These are phyloP conservation scores for Arabidopsis arenosa DNA, from an alignment of 345 rosid genomes.

Conservation along the genomic window DNA sequence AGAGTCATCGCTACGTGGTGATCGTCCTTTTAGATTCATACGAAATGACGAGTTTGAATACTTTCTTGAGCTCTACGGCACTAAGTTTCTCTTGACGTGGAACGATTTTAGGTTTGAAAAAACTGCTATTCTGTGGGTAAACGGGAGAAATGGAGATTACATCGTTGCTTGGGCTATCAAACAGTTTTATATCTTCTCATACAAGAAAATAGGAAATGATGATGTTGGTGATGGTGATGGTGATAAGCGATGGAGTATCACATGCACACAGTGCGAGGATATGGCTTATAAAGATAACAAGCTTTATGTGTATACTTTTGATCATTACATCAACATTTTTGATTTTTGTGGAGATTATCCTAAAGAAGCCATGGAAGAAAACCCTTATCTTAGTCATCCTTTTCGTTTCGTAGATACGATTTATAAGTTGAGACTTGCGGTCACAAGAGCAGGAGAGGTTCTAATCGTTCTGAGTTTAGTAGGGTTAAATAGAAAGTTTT, in stretches of 20 bases:
- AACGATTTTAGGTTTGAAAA: constrained; percentile 16
- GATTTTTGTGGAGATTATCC: constrained; percentile 19
- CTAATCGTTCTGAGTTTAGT: constrained; percentile 12
- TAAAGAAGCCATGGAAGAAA: neutral
- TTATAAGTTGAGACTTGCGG: neutral
- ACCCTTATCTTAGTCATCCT: constrained; percentile 32
- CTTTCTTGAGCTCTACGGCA: constrained; percentile 36
- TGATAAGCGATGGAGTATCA: constrained; percentile 28
- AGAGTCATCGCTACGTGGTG: constrained; percentile 16
- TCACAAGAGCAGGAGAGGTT: constrained; percentile 22
- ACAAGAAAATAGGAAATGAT: constrained; percentile 15
- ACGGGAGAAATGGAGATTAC: constrained; percentile 32
- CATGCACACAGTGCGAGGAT: constrained; percentile 38
- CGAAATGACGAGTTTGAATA: neutral
- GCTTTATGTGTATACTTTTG: constrained; percentile 29
- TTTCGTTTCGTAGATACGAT: constrained; percentile 10
- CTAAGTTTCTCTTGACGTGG: constrained; percentile 20
- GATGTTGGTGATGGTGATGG: constrained; percentile 12
- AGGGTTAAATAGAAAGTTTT: constrained; percentile 8
- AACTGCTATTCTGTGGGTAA: constrained; percentile 24
- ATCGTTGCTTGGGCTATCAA: constrained; percentile 18
- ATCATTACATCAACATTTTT: constrained; percentile 23
- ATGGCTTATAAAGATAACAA: constrained; percentile 31
- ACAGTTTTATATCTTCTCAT: constrained; percentile 31
- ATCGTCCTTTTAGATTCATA: constrained; percentile 15